Conservation (phyloP, 2,329 filamentous ascomycete genomes). For the Cladophialophora yegresii region DNA sequence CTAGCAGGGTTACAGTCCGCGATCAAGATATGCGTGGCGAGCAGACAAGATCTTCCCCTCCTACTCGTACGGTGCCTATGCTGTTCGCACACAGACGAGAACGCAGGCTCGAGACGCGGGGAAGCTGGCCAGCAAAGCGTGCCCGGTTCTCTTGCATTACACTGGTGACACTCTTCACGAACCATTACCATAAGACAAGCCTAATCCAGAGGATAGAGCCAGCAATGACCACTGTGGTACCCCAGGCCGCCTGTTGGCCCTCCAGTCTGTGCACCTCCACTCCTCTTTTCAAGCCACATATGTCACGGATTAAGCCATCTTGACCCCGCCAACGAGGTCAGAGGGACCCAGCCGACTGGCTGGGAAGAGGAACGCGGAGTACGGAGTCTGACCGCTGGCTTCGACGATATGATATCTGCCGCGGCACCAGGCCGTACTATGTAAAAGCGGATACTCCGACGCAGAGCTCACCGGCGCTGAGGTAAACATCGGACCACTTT, state of each 20-base stretch:
- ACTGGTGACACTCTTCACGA: neutral
- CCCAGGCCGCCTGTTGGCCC: neutral
- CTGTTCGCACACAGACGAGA: neutral
- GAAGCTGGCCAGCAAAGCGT: slow-evolving; percentile 8
- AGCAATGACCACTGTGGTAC: neutral
- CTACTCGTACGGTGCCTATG: neutral
- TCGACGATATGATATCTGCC: neutral
- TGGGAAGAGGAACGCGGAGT: neutral
- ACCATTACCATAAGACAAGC: neutral
- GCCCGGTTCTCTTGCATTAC: neutral
- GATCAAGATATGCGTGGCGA: slow-evolving; percentile 11
- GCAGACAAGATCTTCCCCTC: slow-evolving; percentile 9
- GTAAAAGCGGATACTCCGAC: neutral
- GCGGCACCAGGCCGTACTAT: too few relatives aligned
- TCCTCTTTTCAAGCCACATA: slow-evolving; percentile 27
- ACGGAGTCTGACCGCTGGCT: neutral
- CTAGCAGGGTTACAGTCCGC: slow-evolving; percentile 13
- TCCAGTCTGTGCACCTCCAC: slow-evolving; percentile 7
- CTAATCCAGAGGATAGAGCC: neutral
- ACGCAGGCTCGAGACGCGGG: slow-evolving; percentile 4
- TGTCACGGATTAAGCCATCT: slow-evolving; percentile 18
- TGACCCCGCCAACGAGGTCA: slow-evolving; percentile 3
- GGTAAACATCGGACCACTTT: slow-evolving; percentile 26
- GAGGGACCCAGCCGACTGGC: slow-evolving; percentile 2
- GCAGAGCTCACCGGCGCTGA: neutral